A percentile compares a stretch with the other conserved stretches of the same genome.
These are phyloP conservation scores for Penicillium sp. DNA, from an alignment of 2,329 filamentous ascomycete genomes.

Conservation along the genomic window DNA sequence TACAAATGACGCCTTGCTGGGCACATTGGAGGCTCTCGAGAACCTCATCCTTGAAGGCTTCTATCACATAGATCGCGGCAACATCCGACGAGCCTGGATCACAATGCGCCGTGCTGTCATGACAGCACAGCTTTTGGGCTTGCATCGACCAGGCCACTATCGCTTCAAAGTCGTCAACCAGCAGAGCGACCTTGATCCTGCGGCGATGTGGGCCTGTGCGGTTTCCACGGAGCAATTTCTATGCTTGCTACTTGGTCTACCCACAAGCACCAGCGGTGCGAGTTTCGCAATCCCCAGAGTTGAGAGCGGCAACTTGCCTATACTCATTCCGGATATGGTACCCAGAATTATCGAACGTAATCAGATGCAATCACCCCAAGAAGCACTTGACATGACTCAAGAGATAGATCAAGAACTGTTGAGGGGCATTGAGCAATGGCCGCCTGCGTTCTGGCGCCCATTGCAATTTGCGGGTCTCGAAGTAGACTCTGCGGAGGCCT, in stretches of 20 bases:
- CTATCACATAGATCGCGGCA: constrained; percentile 39
- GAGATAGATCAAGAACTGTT: constrained; percentile 37
- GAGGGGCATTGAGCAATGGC: constrained; percentile 31
- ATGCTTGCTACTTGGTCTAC: constrained; percentile 41
- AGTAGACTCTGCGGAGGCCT: constrained; percentile 16
- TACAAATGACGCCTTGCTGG: constrained; percentile 35
- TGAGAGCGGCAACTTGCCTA: constrained; percentile 10
- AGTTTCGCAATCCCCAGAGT: constrained; percentile 15
- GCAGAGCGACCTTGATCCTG: constrained; percentile 11
- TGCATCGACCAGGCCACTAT: constrained; percentile 30
- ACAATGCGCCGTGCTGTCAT: constrained; percentile 36
- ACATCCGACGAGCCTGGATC: constrained; percentile 40
- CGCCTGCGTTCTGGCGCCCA: constrained; percentile 38
- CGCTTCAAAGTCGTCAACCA: constrained; percentile 14
- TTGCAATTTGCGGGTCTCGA: constrained; percentile 24
- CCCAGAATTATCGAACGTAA: constrained; percentile 43
- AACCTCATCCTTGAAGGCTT: constrained; percentile 42
- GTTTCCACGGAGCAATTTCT: constrained; percentile 40
- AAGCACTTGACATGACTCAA: constrained; percentile 27
- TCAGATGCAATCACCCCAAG: constrained; percentile 17
- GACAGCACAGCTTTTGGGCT: constrained; percentile 41
- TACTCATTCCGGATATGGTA: constrained; percentile 31
- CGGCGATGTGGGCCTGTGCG: constrained; percentile 38
- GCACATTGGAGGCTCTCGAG: constrained; percentile 39
- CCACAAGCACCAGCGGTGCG: constrained; percentile 28